phyloP scores from a whole-genome alignment of 1,284 basidiomycete species.

The Anthracocystis panici-leucophaei region DNA sequence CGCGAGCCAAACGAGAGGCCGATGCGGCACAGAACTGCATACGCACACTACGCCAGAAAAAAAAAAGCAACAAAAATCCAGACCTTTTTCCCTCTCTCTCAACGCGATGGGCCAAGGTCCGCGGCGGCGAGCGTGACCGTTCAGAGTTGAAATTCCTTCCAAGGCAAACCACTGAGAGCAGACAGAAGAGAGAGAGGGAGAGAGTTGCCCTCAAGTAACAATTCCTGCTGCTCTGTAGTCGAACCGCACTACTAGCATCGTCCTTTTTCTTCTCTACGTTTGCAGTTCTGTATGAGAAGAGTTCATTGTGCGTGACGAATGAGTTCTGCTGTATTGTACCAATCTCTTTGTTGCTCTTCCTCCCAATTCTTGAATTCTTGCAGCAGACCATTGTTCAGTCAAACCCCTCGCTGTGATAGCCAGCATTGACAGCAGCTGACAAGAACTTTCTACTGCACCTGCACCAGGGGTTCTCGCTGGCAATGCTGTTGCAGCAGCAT shows the following conservation, averaged over 20 bases:
- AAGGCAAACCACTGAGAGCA: neutral
- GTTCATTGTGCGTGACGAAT: no score
- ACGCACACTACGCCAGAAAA: neutral
- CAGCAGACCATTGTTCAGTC: no score
- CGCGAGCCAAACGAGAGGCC: neutral
- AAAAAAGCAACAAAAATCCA: neutral
- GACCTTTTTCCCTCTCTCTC: neutral
- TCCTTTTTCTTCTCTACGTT: no score
- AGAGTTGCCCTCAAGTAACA: neutral
- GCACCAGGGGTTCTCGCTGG: neutral
- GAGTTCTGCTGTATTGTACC: no score
- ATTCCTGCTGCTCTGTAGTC: neutral
- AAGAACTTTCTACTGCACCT: no score
- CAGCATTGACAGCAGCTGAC: no score
- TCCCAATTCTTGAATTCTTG: no score
- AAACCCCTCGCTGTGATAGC: no score
- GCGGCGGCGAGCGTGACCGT: slow-evolving; percentile 6
- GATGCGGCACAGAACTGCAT: neutral
- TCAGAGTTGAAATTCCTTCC: neutral
- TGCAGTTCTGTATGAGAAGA: no score
- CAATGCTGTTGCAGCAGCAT: neutral
- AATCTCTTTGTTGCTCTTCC: no score
- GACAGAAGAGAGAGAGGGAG: neutral
- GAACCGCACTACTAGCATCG: no score
- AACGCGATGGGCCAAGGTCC: neutral